Conservation (phyloP, 2,329 filamentous ascomycete species). For the Paramyrothecium roridum region DNA sequence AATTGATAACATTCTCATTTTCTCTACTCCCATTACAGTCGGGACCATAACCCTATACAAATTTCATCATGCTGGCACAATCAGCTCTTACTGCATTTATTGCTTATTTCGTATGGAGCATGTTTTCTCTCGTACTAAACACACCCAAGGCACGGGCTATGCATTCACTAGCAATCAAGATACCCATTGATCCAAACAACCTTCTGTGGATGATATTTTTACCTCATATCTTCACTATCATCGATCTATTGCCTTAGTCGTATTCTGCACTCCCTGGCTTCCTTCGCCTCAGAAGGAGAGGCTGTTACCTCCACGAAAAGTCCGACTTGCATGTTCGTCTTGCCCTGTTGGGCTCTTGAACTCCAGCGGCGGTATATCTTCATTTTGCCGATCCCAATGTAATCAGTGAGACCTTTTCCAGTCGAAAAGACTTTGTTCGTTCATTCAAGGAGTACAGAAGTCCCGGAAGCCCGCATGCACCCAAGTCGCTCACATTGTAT, state of each 20-base stretch:
- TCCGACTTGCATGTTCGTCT: neutral
- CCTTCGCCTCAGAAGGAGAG: neutral
- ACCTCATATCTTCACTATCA: neutral
- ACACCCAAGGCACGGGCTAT: neutral
- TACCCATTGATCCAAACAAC: neutral
- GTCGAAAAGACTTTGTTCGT: conserved; percentile 3
- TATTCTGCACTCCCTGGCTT: neutral
- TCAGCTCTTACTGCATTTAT: neutral
- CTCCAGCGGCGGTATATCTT: neutral
- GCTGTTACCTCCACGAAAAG: neutral
- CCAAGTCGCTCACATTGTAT: neutral
- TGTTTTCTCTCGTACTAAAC: neutral
- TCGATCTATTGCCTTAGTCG: neutral
- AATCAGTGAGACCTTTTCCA: conserved; percentile 2
- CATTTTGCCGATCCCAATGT: conserved; percentile 1
- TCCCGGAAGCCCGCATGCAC: neutral
- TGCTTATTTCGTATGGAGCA: neutral
- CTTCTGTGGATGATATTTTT: conserved; percentile 20
- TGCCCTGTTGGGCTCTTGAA: neutral
- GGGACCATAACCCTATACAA: neutral
- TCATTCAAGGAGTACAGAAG: conserved; percentile 1
- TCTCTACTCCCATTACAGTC: neutral
- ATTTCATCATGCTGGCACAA: neutral
- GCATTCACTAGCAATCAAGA: neutral
- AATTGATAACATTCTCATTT: neutral